Conservation (phyloP, 441 rosid genomes). For the Pelargonium myrrhifolium region DNA sequence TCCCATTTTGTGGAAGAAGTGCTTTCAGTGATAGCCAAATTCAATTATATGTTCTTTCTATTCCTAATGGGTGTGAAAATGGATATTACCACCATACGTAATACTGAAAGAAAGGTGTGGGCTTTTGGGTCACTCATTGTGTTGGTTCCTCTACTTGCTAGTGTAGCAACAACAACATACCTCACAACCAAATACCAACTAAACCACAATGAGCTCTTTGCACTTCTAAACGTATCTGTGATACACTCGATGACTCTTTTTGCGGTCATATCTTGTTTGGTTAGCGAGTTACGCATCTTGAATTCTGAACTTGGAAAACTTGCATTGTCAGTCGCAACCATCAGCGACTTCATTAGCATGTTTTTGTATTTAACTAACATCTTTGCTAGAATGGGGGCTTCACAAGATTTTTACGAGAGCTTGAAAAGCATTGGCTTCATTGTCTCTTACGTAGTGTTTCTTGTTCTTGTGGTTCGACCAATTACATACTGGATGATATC, state of each 20-base stretch:
- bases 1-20: neutral
- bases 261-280: conserved; percentile 38
- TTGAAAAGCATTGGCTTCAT: neutral
- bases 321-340: conserved; percentile 32
- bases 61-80: conserved; percentile 51
- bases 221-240: neutral
- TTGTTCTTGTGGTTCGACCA: neutral
- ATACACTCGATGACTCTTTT: conserved; percentile 33
- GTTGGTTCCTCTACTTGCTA: conserved; percentile 22
- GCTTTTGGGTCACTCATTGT: conserved; percentile 31
- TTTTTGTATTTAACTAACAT: neutral
- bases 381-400: neutral
- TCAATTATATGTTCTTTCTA: conserved; percentile 32
- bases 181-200: no score
- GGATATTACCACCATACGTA: conserved; percentile 30
- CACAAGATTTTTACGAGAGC: neutral
- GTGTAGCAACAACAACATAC: no score
- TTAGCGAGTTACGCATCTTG: conserved; percentile 42
- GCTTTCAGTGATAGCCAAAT: neutral
- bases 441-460: neutral
- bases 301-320: conserved; percentile 62
- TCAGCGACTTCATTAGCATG: conserved; percentile 13
- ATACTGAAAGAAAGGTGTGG: conserved; percentile 26
- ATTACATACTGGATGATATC: neutral
- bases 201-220: neutral